These are phyloP conservation scores for Claviceps sp. DNA, from an alignment of 2,329 filamentous ascomycete species.

Conservation along the genomic window DNA sequence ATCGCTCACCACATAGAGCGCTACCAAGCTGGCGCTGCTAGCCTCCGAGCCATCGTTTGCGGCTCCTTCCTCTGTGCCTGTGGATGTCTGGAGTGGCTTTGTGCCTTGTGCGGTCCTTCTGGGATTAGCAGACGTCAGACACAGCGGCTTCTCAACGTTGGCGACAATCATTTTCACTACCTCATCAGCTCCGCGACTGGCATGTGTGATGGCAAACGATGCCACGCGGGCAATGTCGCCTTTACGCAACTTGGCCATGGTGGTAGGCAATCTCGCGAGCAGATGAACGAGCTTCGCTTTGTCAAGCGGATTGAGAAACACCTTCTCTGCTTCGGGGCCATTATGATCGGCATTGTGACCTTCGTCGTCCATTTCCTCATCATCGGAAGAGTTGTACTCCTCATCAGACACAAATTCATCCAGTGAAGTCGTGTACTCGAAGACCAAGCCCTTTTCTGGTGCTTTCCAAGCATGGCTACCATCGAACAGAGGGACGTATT, in stretches of 20 bases:
- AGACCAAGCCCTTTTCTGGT: constrained; percentile 57
- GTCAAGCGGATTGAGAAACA: constrained; percentile 68
- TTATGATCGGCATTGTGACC: constrained; percentile 33
- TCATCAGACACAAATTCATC: constrained; percentile 72
- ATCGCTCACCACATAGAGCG: constrained; percentile 64
- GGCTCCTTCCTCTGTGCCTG: constrained; percentile 21
- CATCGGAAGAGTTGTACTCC: constrained; percentile 77
- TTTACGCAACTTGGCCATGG: constrained; percentile 59
- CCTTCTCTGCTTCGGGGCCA: constrained; percentile 33
- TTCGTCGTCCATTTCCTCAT: constrained; percentile 58
- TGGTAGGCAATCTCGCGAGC: constrained; percentile 67
- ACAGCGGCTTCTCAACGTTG: constrained; percentile 68
- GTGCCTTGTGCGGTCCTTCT: constrained; percentile 30
- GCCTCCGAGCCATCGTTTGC: constrained; percentile 40
- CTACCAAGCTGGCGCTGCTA: constrained; percentile 64
- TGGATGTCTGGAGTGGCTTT: constrained; percentile 16
- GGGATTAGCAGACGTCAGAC: constrained; percentile 57
- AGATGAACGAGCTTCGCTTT: constrained; percentile 76
- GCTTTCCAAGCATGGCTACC: constrained; percentile 64
- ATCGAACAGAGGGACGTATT: constrained; percentile 58
- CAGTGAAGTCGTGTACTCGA: constrained; percentile 65
- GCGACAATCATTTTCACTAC: constrained; percentile 78
- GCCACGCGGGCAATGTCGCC: constrained; percentile 80
- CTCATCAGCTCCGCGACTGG: constrained; percentile 73
- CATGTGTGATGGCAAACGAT: constrained; percentile 78